Evolutionary conservation across 257 asterid genomes (phyloP).

Genomic region (Mentha longifolia): DNA sequence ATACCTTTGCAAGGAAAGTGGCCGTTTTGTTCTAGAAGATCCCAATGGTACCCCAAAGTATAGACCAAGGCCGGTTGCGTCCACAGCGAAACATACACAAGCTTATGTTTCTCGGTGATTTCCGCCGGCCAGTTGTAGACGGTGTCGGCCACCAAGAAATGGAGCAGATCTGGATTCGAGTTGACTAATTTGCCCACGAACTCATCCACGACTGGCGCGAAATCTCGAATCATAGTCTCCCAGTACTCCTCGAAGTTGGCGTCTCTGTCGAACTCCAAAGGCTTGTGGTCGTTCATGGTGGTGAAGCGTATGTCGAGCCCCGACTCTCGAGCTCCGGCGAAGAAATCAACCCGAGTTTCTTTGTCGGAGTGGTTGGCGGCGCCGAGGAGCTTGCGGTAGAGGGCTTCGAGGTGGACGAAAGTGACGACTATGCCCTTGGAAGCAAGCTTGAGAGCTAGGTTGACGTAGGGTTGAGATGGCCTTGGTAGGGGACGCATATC

Average conservation of each 20-base stretch:
- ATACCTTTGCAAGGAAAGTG: constrained; percentile 45
- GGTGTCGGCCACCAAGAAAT: constrained; percentile 52
- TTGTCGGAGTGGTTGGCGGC: constrained; percentile 29
- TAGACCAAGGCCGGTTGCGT: constrained; percentile 47
- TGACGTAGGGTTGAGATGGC: constrained; percentile 64
- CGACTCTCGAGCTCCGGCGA: constrained; percentile 36
- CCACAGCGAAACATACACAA: constrained; percentile 47
- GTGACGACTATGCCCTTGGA: constrained; percentile 60
- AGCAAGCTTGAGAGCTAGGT: constrained; percentile 65
- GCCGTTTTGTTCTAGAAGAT: constrained; percentile 39
- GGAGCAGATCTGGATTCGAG: constrained; percentile 34
- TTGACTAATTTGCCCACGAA: constrained; percentile 36
- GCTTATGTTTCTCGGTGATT: constrained; percentile 45
- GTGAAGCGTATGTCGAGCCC: constrained; percentile 56
- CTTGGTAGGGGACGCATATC: constrained; percentile 65
- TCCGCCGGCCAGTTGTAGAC: constrained; percentile 39
- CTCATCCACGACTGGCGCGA: constrained; percentile 39
- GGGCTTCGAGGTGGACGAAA: constrained; percentile 50
- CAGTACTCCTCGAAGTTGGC: constrained; percentile 34
- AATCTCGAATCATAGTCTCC: constrained; percentile 33
- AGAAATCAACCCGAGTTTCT: constrained; percentile 32
- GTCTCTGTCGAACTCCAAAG: constrained; percentile 42
- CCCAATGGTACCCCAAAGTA: constrained; percentile 40
- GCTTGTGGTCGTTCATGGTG: constrained; percentile 51
- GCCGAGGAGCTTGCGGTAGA: constrained; percentile 51